Base-by-base conservation (phyloP, 768 basidiomycete genomes). In the Termitomyces sp. region DNA sequence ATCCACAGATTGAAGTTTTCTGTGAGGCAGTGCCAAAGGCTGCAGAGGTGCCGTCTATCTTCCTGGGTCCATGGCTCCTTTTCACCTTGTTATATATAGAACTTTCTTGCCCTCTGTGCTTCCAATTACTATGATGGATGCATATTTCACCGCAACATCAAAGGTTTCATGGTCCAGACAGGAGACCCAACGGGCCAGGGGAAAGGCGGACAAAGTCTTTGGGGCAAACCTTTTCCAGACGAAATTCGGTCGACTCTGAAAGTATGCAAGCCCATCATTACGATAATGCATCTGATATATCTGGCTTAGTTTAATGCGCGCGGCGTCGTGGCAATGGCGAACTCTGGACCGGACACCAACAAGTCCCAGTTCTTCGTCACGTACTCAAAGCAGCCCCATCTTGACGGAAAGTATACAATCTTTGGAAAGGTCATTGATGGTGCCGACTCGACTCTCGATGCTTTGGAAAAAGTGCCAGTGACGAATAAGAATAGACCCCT, bases 351-450 rank as follows among this genome's bases (percentile, higher is more conserved):
- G 10, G 92, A 97, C 68, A 84, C 89, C 32, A 99, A 98, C 76
- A 98, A 96, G 72, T 88, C 79, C 41, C 90, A 94, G 67, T 93
- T 93, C 68, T 93, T 93, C 67, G 79, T 94, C 64, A 85, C 91
- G 3, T 98, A 98, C 66, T 76, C 88, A 2, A 98, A 98, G 68
- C 96, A 98, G 63, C 73, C 91, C 0, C 95, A 97, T 68, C 82
- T 99, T 15, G 96, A 99, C 66, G 87, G 87, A 59, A 98, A 97
- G 68, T 89, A 91, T 71, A 93, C 93, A 15, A 97, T 98, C 50
- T 86, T 98, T 57, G 96, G 94, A 53, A 93, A 89, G 76, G 94
- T 99, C n/a, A 98, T 99, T 61, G 97, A 99, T 66, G 97, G 97
- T 18, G 82, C 81, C n/a, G 95, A 99, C 66, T 85, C 91, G 3